Evolutionary conservation across 2,329 filamentous ascomycete species (phyloP), one percentile per base, ranked within the genome.

Genomic region (Talaromyces verruculosus): DNA sequence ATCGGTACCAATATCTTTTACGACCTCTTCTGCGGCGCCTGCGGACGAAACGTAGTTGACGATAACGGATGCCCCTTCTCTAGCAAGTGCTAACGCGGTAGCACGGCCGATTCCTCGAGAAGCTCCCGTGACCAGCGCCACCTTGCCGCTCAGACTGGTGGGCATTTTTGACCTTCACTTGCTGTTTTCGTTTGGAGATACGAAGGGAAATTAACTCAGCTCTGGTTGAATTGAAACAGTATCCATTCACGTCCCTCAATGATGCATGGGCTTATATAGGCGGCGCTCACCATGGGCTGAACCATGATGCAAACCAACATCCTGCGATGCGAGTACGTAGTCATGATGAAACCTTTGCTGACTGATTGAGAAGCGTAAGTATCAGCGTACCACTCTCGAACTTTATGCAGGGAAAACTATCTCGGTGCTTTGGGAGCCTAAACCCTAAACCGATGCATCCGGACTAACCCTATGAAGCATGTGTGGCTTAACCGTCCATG

Each of bases 1-100:
- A 62, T 83, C 76, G 2, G 74, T 49, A 30, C 80, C 80, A 45
- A 86, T 83, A 37, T 81, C 68, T 4, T 77, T 61, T 33, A 88
- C 81, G 0, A 88, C 60, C 10, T 62, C 30, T 39, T 25, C 60
- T 25, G 60, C 60, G 11, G 60, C 60, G 1, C n/a, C 60, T 30
- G 33, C n/a, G 4, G 45, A 62, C 45, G 45, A 53, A 15, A 62
- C 60, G 17, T 62, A 62, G 13, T 62, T 62, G 43, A 62, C 60
- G 49, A 51, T 28, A 53, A 62, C 45, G 5, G n/a, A 28, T 15
- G 30, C 33, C 3, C 60, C 60, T 39, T 62, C 43, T 28, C 53
- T 37, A 11, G 2, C 45, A 11, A 62, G 30, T 51, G 43, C 43
- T 10, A 53, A 25, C 1, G 60, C 60, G 13, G 45, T 62, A 19